These are phyloP conservation scores for Yamadazyma taylorii DNA, from an alignment of 1,139 yeast genomes.

Conservation along the genomic window DNA sequence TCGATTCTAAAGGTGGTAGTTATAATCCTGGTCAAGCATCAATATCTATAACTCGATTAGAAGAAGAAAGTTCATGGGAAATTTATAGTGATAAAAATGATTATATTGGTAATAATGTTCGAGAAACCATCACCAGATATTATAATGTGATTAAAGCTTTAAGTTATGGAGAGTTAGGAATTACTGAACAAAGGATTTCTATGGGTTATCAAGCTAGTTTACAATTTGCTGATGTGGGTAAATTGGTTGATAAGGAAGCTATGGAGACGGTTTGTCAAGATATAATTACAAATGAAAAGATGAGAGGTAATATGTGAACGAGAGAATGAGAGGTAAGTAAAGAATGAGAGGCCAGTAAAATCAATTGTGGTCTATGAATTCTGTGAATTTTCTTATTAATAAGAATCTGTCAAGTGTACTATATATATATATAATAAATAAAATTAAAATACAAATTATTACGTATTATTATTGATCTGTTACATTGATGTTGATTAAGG, in stretches of 20 bases:
- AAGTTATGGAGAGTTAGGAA: constrained; percentile 79
- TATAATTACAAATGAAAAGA: constrained; percentile 68
- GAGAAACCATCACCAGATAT: constrained; percentile 81
- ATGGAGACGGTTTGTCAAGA: constrained; percentile 77
- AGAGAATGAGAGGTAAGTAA: too few species aligned
- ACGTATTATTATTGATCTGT: too few species aligned
- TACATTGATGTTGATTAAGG: too few species aligned
- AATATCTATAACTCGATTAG: constrained; percentile 78
- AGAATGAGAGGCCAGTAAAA: neutral
- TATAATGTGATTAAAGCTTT: constrained; percentile 80
- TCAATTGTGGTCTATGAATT: neutral
- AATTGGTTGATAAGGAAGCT: constrained; percentile 69
- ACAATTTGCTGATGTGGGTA: constrained; percentile 72
- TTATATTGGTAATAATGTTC: constrained; percentile 54
- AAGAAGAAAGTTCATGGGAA: constrained; percentile 94
- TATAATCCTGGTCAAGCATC: constrained; percentile 61
- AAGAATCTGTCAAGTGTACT: neutral
- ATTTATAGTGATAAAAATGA: constrained; percentile 93
- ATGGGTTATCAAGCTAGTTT: constrained; percentile 90
- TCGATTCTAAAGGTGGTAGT: constrained; percentile 44
- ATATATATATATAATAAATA: constrained; percentile 1
- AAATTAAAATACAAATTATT: neutral
- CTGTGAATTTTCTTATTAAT: neutral
- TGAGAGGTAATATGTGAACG: constrained; percentile 52
- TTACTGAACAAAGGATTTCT: constrained; percentile 75